Evolutionary conservation across 345 rosid genomes (phyloP).

Genomic region (Mallotus nudiflorus): DNA sequence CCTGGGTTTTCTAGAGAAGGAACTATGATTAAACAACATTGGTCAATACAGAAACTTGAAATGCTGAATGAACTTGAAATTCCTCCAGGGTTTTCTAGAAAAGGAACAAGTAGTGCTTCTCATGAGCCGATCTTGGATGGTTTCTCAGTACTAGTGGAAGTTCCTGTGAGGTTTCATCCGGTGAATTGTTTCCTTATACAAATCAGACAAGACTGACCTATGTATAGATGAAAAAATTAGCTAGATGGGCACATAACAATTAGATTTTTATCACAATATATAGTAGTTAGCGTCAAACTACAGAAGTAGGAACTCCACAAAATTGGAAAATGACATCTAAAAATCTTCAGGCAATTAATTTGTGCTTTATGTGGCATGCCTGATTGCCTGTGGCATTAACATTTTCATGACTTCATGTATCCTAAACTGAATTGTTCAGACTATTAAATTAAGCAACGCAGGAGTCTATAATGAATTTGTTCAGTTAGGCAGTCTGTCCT

Average conservation of each 20-base stretch:
- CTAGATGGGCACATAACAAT: not conserved
- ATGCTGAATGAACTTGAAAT: no score
- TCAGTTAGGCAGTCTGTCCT: not conserved
- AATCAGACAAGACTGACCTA: not conserved
- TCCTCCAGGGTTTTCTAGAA: not conserved
- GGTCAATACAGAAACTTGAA: no score
- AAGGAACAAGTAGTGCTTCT: not conserved
- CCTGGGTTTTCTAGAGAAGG: no score
- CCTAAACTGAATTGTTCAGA: no score
- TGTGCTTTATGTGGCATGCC: not conserved
- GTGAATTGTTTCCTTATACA: not conserved
- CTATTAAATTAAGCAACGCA: no score
- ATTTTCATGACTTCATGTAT: no score
- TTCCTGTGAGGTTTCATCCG: not conserved
- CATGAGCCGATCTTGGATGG: not conserved
- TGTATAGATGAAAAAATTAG: not conserved
- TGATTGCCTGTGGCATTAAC: no score
- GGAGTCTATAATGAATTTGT: no score
- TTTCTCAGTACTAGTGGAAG: not conserved
- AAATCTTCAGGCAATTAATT: not conserved
- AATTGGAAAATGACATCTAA: not conserved
- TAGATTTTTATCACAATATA: not conserved
- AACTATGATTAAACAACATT: no score
- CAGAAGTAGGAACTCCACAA: not conserved
- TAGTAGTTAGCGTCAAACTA: not conserved